Evolutionary conservation across 177 flowering plant genomes (phyloP).

Genomic region (Vitis hybrid): DNA sequence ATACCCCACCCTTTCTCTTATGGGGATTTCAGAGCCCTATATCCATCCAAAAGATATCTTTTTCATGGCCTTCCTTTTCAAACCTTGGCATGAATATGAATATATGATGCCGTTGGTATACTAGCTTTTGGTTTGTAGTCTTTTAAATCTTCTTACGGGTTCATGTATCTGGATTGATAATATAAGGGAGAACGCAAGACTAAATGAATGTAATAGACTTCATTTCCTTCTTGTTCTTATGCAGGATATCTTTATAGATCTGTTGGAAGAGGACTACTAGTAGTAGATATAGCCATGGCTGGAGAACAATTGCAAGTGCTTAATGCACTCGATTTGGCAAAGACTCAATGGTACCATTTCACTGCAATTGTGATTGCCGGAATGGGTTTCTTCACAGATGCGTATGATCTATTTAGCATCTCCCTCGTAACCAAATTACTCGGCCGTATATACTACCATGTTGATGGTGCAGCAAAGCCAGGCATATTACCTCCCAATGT

Average conservation of each 20-base stretch:
- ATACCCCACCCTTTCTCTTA: too few species aligned
- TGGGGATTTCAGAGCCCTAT: too few species aligned
- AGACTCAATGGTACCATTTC: slow-evolving; percentile 72
- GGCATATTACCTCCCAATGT: slow-evolving; percentile 57
- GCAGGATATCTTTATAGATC: background rate
- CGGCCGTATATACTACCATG: slow-evolving; percentile 61
- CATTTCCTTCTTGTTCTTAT: too few species aligned
- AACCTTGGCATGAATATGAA: too few species aligned
- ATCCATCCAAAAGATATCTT: too few species aligned
- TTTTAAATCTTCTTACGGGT: too few species aligned
- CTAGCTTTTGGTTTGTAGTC: too few species aligned
- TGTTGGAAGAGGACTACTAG: background rate
- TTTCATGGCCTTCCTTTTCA: too few species aligned
- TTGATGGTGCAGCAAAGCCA: slow-evolving; percentile 26
- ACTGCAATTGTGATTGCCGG: slow-evolving; percentile 69
- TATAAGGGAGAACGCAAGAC: too few species aligned
- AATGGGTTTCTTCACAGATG: slow-evolving; percentile 80
- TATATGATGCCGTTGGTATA: too few species aligned
- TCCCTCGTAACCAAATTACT: slow-evolving; percentile 63
- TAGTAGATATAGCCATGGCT: slow-evolving; percentile 19
- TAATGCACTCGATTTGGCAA: slow-evolving; percentile 57
- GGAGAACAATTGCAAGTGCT: slow-evolving; percentile 46
- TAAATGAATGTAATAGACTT: too few species aligned
- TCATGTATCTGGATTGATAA: too few species aligned
- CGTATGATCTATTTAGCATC: slow-evolving; percentile 69